Percentiles rank a stretch among this genome's conserved stretches.
Evolutionary conservation across 495 filamentous ascomycete species (phyloP).

Genomic region (Neurospora terricola): DNA sequence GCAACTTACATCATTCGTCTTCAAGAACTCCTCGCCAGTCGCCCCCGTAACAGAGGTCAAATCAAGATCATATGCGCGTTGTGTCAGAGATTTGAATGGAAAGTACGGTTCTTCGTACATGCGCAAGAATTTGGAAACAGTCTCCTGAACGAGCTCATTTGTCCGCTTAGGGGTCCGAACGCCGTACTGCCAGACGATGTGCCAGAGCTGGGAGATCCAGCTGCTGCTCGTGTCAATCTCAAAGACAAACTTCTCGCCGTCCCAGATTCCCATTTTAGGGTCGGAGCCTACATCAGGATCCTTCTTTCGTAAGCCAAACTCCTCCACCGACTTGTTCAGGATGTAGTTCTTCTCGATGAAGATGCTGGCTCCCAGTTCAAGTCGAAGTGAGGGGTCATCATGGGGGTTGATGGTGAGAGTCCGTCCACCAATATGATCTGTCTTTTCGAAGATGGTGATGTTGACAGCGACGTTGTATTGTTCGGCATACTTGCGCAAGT

Average conservation of each 20-base stretch:
- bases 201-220: slow-evolving; percentile 62
- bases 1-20: slow-evolving; percentile 45
- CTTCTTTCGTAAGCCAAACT: slow-evolving; percentile 51
- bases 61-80: slow-evolving; percentile 52
- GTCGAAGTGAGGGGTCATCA: slow-evolving; percentile 54
- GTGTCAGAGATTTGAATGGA: slow-evolving; percentile 67
- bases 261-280: slow-evolving; percentile 65
- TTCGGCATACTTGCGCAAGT: slow-evolving; percentile 59
- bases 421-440: slow-evolving; percentile 71
- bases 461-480: slow-evolving; percentile 45
- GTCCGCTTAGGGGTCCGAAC: slow-evolving; percentile 58
- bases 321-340: slow-evolving; percentile 61
- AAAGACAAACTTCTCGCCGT: slow-evolving; percentile 70
- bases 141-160: slow-evolving; percentile 59
- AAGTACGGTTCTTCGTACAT: slow-evolving; percentile 78
- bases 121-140: slow-evolving; percentile 62
- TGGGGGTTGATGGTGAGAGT: slow-evolving; percentile 82
- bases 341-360: slow-evolving; percentile 85
- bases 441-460: slow-evolving; percentile 84
- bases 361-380: slow-evolving; percentile 87
- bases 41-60: slow-evolving; percentile 52
- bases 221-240: slow-evolving; percentile 40
- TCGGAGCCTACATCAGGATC: slow-evolving; percentile 26
- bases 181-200: slow-evolving; percentile 81
- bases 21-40: slow-evolving; percentile 63